Evolutionary conservation across 768 basidiomycete genomes (phyloP), one percentile per base, ranked within the genome.

Genomic region (Hebeloma cylindrosporum): DNA sequence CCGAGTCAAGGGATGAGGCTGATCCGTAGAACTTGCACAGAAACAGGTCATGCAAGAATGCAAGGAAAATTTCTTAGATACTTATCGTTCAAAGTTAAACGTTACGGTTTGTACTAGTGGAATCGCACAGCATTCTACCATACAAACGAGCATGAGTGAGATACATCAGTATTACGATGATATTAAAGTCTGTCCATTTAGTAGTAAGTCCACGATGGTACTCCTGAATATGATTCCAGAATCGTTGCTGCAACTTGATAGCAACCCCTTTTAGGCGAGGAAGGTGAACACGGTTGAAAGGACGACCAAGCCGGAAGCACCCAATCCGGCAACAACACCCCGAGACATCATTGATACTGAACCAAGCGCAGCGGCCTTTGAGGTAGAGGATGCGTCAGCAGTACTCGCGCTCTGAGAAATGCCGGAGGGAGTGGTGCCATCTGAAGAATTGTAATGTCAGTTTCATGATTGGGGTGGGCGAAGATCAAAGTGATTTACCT

Each of bases 391-490:
- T 14, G 59, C 48, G 5, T 51, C 48, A 7, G 60, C 48, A 25
- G 51, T 53, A 22, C 57, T 59, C 1, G 71, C 66, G 22, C 60
- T 68, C 45, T 72, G 54, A 11, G 51, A 36, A 33, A 76, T 68
- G 16, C 58, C 61, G 1, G 68, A 53, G 7, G 73, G 72, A 0
- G 58, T 62, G 1, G 50, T 50, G 8, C 72, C 72, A 53, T 76
- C 74, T 74, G 40, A 22, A 29, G 22, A 25, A 23, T 14, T 34
- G 39, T n/a, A 34, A n/a, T 28, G 31, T 22, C 10, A 27, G 8
- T 5, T 20, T 9, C 7, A 41, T 17, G 20, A 10, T 13, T 30
- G 18, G 25, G 43, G 32, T 43, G 31, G 10, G 22, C 17, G 29
- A 29, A 10, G 25, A 18, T 11, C 49, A 31, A n/a, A 4, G 7